Evolutionary conservation across 139 green algal species (phyloP), one percentile per base, ranked within the genome.

Genomic region (Pedinophyceae sp.): DNA sequence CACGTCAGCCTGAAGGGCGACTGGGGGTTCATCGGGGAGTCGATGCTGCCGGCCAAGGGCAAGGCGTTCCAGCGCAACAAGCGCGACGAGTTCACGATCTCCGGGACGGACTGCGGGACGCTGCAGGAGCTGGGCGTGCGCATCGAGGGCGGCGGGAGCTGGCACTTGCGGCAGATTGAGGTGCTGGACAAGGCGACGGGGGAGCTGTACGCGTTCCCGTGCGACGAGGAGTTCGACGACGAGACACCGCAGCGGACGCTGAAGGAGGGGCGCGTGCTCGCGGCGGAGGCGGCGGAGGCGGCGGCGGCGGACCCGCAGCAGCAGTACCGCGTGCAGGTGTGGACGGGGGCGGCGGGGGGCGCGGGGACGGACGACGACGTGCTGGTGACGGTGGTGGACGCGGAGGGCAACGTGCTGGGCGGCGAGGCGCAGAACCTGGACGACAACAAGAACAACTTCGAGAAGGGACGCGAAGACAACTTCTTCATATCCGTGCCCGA

Each of bases 21-120:
- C 7, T 17, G 48, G 0, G 76, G 73, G 26, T 61, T 58, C 54
- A 78, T 60, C 24, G 55, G 67, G 15, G 26, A 45, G 3, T 23
- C 64, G 5, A 49, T 58, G 13, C 62, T 87, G 41, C 70, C 74
- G 2, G 74, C 69, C 0, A 54, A 61, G 27, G 61, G 69, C 2
- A 72, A 78, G 52, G 61, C 76, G 39, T 86, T 86, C 60, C 61
- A 76, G 61, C 64, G 74, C 34, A 13, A 7, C 34, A 43, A 43
- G 13, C 13, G 34, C 13, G 34, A 52, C 27, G 13, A 48, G 19
- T 20, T 58, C 4, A 28, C 19, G 27, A 26, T 58, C 4, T 19
- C 28, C 27, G 20, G 30, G 15, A 52, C 40, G 26, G 15, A 50
- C 13, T 24, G 30, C 6, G 52, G 34, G 52, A 25, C 19, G 52